Evolutionary conservation across 2,329 filamentous ascomycete species (phyloP), one percentile per base, ranked within the genome.

Genomic region (Fusarium decemcellulare): DNA sequence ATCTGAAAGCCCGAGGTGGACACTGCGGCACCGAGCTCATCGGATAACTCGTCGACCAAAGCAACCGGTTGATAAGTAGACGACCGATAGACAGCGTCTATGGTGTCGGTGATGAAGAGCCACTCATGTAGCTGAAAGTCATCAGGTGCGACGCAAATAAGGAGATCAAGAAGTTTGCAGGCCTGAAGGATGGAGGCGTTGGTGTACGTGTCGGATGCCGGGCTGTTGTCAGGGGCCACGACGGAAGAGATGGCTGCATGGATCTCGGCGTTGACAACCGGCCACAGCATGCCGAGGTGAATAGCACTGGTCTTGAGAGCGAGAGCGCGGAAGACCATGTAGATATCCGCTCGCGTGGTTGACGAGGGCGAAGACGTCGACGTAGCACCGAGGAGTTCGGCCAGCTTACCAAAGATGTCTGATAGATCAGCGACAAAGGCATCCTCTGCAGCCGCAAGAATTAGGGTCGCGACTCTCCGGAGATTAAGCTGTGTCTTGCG

Each of bases 41-140:
- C 93, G 0, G 93, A 92, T 9, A 97, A 85, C 74, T 96, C 93
- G 73, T 98, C 96, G 1, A 93, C 92, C 6, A 98, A 86, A 4
- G 93, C 93, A 4, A 92, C 83, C 2, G 93, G 87, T 64, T 90
- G 87, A 81, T 91, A 91, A 54, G 85, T 83, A 14, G 89, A 82
- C 0, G 93, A 91, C 12, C 93, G 90, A 80, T 99, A 97, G 36
- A 99, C 93, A 1, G 96, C 95, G 74, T 99, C 96, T 69, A 98
- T 95, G 14, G 95, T 98, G 80, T 99, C 96, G 2, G 94, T 97
- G 59, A 99, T 91, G 79, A 97, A 99, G 5, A 98, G 88, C 96
- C 96, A 99, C 83, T 98, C 94, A 75, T 97, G 92, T n/a, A 98
- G 88, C 79, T 98, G 96, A 81, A 98, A 99, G 78, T 99, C 96